Percentiles rank a stretch among this genome's conserved stretches.
Conservation (phyloP, 176 grass and related monocot species). For the Metroxylon sagu region DNA sequence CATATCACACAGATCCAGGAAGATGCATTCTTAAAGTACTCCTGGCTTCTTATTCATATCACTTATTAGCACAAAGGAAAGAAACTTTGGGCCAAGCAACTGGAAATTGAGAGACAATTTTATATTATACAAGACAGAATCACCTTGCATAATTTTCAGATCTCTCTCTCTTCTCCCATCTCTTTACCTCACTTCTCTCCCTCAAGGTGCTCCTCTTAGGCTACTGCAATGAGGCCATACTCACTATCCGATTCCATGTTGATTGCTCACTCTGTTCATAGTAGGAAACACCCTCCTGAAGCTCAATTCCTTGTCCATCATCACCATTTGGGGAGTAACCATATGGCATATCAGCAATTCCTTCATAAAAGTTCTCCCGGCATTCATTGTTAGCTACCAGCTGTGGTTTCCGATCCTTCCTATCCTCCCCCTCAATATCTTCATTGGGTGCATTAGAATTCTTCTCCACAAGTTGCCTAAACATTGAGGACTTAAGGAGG, state of each 20-base stretch:
- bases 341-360: background rate
- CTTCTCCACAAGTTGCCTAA: constrained; percentile 52
- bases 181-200: background rate
- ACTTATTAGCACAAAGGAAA: no score
- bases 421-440: background rate
- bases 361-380: background rate
- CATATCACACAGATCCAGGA: no score
- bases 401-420: background rate
- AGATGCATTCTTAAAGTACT: no score
- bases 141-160: no score
- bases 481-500: constrained; percentile 59
- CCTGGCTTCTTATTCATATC: no score
- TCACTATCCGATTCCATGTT: background rate
- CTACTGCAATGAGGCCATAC: background rate
- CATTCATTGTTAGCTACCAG: background rate
- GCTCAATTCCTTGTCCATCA: background rate
- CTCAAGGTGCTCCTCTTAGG: background rate
- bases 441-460: no score
- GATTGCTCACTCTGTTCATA: background rate
- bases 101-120: no score
- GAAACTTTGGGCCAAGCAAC: no score
- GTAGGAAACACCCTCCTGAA: background rate
- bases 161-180: no score
- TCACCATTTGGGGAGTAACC: background rate
- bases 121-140: no score